Percentiles rank a stretch among this genome's conserved stretches.
Conservation (phyloP, 768 basidiomycete species). For the Lentinula sp. region DNA sequence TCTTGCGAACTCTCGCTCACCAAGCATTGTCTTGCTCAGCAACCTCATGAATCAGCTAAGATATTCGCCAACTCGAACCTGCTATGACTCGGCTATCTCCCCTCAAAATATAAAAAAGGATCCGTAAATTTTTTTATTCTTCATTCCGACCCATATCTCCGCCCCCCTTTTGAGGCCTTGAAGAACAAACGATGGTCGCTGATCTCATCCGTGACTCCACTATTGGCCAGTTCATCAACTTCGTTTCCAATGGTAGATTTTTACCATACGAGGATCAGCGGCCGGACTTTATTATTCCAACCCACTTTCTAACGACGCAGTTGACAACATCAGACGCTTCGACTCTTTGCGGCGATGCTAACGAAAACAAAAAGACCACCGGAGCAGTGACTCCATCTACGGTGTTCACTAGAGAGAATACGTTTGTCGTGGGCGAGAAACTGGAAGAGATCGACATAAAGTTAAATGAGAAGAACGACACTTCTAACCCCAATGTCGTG, state of each 20-base stretch:
- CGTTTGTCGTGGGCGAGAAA: background rate
- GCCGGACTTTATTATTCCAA: slow-evolving; percentile 2
- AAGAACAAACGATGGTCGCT: slow-evolving; percentile 9
- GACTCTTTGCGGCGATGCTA: slow-evolving; percentile 7
- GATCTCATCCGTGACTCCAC: slow-evolving; percentile 12
- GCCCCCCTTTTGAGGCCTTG: background rate
- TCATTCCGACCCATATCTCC: background rate
- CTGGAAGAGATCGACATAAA: background rate
- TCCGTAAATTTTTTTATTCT: background rate
- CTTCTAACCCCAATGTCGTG: slow-evolving; percentile 15
- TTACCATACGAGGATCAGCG: slow-evolving; percentile 10
- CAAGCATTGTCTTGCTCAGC: background rate
- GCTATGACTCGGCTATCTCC: background rate
- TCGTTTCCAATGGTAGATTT: slow-evolving; percentile 6
- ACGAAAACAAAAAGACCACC: background rate
- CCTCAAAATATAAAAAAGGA: background rate
- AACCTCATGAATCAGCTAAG: background rate
- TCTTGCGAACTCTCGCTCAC: background rate
- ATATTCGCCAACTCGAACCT: background rate
- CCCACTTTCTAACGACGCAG: background rate
- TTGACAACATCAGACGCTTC: background rate
- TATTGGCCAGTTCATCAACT: slow-evolving; percentile 10
- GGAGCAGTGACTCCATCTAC: background rate
- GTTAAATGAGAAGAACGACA: background rate
- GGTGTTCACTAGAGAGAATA: background rate